Evolutionary conservation across 768 basidiomycete species (phyloP).

Genomic region (Phylloporus sp.): DNA sequence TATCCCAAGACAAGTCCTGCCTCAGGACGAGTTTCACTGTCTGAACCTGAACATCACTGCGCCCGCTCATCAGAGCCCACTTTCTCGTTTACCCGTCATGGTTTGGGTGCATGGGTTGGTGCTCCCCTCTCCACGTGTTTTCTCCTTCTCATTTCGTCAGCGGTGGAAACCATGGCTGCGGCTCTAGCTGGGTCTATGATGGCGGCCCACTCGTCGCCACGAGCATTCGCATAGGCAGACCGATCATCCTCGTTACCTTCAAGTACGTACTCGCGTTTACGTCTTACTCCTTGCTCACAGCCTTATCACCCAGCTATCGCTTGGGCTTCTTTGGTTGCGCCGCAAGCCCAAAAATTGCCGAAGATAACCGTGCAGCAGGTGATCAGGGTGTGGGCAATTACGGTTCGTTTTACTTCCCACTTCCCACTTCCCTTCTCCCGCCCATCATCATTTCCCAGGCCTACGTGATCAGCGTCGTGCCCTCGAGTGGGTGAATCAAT

Average conservation of each 20-base stretch:
- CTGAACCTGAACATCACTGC: slow-evolving; percentile 78
- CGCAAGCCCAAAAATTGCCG: slow-evolving; percentile 57
- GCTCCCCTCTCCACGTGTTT: slow-evolving; percentile 4
- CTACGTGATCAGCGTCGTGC: slow-evolving; percentile 61
- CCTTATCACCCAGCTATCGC: slow-evolving; percentile 50
- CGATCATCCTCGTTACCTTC: slow-evolving; percentile 66
- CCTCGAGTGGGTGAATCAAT: slow-evolving; percentile 57
- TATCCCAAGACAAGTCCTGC: slow-evolving; percentile 48
- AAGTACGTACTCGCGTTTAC: slow-evolving; percentile 49
- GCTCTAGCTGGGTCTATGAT: slow-evolving; percentile 75
- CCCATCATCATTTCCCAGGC: slow-evolving; percentile 33
- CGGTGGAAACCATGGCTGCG: slow-evolving; percentile 67
- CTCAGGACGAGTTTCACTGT: slow-evolving; percentile 74
- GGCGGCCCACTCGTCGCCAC: slow-evolving; percentile 66
- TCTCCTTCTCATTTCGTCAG: slow-evolving; percentile 35
- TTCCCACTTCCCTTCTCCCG: neutral
- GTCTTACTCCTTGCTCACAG: slow-evolving; percentile 11
- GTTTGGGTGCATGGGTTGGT: slow-evolving; percentile 82
- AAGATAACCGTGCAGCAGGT: slow-evolving; percentile 60
- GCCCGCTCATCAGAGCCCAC: slow-evolving; percentile 50
- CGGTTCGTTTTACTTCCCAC: slow-evolving; percentile 37
- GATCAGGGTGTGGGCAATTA: slow-evolving; percentile 77
- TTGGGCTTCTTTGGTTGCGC: slow-evolving; percentile 74
- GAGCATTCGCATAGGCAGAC: slow-evolving; percentile 57
- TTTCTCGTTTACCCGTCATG: slow-evolving; percentile 69